These are phyloP conservation scores for Penicillium vulpinum DNA, from an alignment of 2,329 filamentous ascomycete genomes.

Conservation along the genomic window DNA sequence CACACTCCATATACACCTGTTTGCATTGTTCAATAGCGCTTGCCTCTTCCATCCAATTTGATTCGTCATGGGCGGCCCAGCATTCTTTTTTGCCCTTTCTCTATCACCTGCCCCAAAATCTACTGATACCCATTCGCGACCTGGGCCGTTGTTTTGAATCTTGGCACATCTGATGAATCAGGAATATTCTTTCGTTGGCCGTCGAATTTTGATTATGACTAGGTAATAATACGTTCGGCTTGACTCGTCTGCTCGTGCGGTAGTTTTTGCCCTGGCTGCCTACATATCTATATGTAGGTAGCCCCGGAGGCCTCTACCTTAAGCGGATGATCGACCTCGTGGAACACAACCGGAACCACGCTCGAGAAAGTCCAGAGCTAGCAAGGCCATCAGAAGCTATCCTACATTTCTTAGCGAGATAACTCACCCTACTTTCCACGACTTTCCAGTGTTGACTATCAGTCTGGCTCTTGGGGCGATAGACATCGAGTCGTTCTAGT, in stretches of 20 bases:
- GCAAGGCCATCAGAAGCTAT: neutral
- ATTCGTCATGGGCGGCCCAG: conserved; percentile 15
- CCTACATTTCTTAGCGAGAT: neutral
- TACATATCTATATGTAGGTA: neutral
- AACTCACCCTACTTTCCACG: neutral
- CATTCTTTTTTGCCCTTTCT: conserved; percentile 11
- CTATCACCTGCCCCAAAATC: neutral
- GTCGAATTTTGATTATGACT: neutral
- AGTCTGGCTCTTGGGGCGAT: neutral
- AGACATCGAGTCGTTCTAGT: neutral
- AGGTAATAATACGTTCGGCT: neutral
- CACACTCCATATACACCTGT: conserved; percentile 4
- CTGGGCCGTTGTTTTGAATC: neutral
- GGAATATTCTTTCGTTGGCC: neutral
- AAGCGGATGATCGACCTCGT: neutral
- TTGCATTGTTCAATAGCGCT: conserved; percentile 19
- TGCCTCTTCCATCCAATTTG: conserved; percentile 12
- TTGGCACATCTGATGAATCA: neutral
- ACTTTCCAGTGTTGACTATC: neutral
- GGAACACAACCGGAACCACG: neutral
- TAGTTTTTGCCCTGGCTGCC: neutral
- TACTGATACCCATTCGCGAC: neutral
- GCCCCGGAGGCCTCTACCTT: neutral
- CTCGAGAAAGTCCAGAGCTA: neutral
- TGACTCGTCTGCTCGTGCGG: neutral